Evolutionary conservation across 1,284 basidiomycete genomes (phyloP), one percentile per base, ranked within the genome.

Genomic region (Laetiporus sulphureus): DNA sequence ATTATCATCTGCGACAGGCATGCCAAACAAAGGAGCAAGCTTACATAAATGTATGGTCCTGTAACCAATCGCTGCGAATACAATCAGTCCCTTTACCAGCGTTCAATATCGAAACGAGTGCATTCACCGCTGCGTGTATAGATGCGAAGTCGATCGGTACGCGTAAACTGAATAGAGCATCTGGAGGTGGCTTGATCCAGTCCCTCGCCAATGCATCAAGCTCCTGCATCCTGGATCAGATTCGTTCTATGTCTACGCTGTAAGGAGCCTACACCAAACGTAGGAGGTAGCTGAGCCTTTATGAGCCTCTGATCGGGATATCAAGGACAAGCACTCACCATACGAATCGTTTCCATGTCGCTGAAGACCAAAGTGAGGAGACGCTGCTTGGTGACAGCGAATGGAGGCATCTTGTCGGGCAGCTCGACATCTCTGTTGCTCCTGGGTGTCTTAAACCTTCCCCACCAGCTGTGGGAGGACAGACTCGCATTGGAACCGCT

Each of bases 141-240:
- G 86, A 86, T 2, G 83, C 85, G 62, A 73, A 87, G 62, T 90
- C 85, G n/a, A 84, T 79, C 2, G 86, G 86, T 0, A 89, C 76
- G 31, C 86, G 79, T 38, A 90, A 63, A 50, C 70, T 71, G 65
- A 88, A 85, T 32, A 72, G 60, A 29, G 76, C 79, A 58, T 83
- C 83, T 41, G 84, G 83, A 13, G 85, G 83, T 20, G 85, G 85
- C 56, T 84, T 87, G 34, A 79, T 77, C 86, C 86, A 90, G 45
- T 87, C 83, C 55, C 81, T 69, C n/a, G 84, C 86, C 32, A 82
- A 68, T 20, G 69, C 73, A 51, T 85, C 83, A 21, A 89, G 73
- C 62, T 89, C 85, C 87, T 90, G 51, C 32, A 31, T 7, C 11
- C 24, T 31, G 30, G 2, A 31, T 40, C 31, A 39, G 37, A 37